phyloP scores from a whole-genome alignment of 495 filamentous ascomycete species.

The Aspergillus avenaceus region DNA sequence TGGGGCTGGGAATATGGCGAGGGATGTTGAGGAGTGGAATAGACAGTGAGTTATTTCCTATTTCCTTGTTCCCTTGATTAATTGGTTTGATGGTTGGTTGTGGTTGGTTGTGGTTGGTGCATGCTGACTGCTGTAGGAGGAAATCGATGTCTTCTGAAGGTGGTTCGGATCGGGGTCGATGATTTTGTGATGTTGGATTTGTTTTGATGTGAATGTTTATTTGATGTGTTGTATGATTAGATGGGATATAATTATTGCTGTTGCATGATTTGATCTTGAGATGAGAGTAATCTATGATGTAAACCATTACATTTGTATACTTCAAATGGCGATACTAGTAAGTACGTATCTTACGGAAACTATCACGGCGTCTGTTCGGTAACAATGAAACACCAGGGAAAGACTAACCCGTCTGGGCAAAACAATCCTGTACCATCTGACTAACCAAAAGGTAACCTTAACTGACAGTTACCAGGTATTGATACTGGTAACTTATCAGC shows the following conservation, averaged over 20 bases:
- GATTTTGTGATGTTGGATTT: not conserved
- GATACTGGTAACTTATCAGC: not conserved
- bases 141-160: no score
- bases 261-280: no score
- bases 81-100: no score
- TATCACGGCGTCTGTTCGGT: not conserved
- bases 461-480: not conserved
- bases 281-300: no score
- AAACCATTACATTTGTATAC: no score
- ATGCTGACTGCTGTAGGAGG: no score
- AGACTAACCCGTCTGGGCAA: constrained; percentile 19
- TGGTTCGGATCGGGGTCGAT: no score
- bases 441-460: not conserved
- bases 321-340: no score
- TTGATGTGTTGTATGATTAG: not conserved
- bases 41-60: not conserved
- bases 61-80: not conserved
- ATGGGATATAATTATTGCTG: not conserved
- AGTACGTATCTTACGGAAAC: not conserved
- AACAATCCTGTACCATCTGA: constrained; percentile 9
- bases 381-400: constrained; percentile 8
- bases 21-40: not conserved
- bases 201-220: not conserved
- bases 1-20: not conserved
- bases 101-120: no score